Conservation (phyloP, 169 alveolate species). For the Plasmodium chabaudi region DNA sequence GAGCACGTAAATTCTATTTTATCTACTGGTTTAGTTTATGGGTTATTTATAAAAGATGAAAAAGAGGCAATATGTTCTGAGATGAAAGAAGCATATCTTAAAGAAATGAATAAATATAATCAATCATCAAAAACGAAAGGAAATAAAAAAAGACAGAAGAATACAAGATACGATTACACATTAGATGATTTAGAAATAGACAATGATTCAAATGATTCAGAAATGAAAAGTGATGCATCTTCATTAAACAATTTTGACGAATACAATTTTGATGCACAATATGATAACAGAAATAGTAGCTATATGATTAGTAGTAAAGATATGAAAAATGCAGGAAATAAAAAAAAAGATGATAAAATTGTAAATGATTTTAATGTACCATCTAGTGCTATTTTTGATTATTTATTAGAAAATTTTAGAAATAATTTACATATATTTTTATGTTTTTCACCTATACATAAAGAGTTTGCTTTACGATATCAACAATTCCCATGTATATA, state of each 20-base stretch:
- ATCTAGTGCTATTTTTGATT: conserved; percentile 75
- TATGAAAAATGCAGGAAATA: neutral
- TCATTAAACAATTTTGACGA: conserved; percentile 76
- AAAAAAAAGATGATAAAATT: conserved; percentile 59
- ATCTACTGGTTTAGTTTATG: conserved; percentile 97
- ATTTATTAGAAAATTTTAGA: conserved; percentile 94
- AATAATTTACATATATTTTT: conserved; percentile 95
- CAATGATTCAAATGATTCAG: conserved; percentile 49
- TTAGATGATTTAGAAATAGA: conserved; percentile 25
- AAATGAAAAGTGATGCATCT: conserved; percentile 68
- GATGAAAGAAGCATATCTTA: conserved; percentile 77
- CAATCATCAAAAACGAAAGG: conserved; percentile 85
- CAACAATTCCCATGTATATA: conserved; percentile 98
- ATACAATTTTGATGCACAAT: neutral
- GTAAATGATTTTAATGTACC: conserved; percentile 60
- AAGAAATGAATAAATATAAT: conserved; percentile 77
- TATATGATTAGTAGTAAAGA: conserved; percentile 71
- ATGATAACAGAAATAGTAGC: conserved; percentile 73
- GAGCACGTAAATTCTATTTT: conserved; percentile 95
- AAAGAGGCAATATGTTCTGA: conserved; percentile 92
- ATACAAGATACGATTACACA: conserved; percentile 14
- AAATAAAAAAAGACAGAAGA: conserved; percentile 79
- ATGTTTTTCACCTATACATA: conserved; percentile 97
- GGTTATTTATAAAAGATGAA: conserved; percentile 95
- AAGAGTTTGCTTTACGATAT: conserved; percentile 95